Base-by-base conservation (phyloP, 176 grass and related monocot species). In the Cenchrus purpureus region DNA sequence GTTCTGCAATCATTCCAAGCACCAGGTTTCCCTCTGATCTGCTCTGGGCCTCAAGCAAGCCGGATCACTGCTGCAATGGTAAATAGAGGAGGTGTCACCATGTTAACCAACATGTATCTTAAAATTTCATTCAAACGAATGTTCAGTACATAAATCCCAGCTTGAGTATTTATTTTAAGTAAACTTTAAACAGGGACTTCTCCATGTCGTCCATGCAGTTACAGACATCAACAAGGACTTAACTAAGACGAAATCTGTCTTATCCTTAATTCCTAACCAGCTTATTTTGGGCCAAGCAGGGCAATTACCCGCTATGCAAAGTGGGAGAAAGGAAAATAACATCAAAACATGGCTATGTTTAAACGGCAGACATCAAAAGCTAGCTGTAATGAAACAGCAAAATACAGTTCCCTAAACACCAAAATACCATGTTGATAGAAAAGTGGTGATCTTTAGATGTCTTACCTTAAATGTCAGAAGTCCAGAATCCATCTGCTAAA, bases 391-490 rank as follows among this genome's bases (percentile, higher is more conserved):
- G 19, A 72, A 82, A 82, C 1, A 58, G 13, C 19, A 82, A 31
- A 82, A 82, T 12, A 58, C 12, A 71, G 58, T 69, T 25, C 50
- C 40, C 32, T 48, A 16, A 55, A 14, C 51, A 69, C 11, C 49
- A 34, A 70, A 61, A 40, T 0, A 11, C 8, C 46, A 12, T 1
- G 12, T 54, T 32, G 46, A 10, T 32, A 65, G 34, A 72, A 44
- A 45, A 61, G 6, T 46, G 71, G 28, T 42, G 9, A n/a, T 43
- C n/a, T 52, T n/a, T n/a, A 65, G n/a, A 19, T 31, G 54, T 51
- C 58, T 80, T 81, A 82, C 85, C 78, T 51, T 40, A 71, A 76
- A 68, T 14, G 59, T 12, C 59, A 3, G 53, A 40, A 40, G 37
- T 40, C 4, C 59, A 3, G 8, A 70, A 59, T 61, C 17, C 64